Base-by-base conservation (phyloP, 176 grass and related monocot genomes). In the Cenchrus fungigraminus region DNA sequence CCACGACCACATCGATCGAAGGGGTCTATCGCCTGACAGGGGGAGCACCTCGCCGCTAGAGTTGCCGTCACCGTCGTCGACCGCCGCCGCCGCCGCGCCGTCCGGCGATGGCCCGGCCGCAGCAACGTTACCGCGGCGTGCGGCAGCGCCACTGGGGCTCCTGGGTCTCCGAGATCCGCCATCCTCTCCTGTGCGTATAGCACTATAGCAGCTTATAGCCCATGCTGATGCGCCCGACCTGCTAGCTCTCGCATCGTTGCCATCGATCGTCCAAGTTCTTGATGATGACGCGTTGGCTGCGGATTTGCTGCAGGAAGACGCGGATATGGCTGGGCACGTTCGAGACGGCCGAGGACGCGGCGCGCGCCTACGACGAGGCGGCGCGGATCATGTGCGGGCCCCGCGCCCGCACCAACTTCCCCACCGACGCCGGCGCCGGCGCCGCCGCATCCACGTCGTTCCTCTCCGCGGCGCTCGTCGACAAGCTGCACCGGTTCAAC, bases 271-370 rank as follows among this genome's bases (percentile, higher is more conserved):
- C 37, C 37, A 4, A 14, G 28, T 63, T 63, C 44, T 1, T 64
- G 12, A 20, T n/a, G 11, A 9, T 71, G 80, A 12, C 54, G 73
- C 56, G 45, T 8, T 45, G 52, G 2, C 2, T 70, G 54, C 10
- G 25, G 22, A 12, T 7, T 73, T 84, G 3, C 37, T 77, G 32
- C 90, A 98, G 97, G 90, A 98, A 98, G 90, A 90, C 90, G 8
- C 72, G 97, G 76, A 99, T 99, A 81, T 99, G 97, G 97, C 91
- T 99, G 37, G 97, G 97, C 67, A 99, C 97, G 16, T 99, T 99
- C 87, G 93, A 99, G 86, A 96, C 97, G 73, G 97, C 97, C 0
- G 90, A 99, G 84, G 97, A 99, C 81, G 97, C 97, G 19, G 97
- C 97, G 77, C 83, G 93, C 31, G 97, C 97, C 42, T 99, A 99